Conservation (phyloP, 2,329 filamentous ascomycete genomes). For the Paraconiothyrium brasiliense region DNA sequence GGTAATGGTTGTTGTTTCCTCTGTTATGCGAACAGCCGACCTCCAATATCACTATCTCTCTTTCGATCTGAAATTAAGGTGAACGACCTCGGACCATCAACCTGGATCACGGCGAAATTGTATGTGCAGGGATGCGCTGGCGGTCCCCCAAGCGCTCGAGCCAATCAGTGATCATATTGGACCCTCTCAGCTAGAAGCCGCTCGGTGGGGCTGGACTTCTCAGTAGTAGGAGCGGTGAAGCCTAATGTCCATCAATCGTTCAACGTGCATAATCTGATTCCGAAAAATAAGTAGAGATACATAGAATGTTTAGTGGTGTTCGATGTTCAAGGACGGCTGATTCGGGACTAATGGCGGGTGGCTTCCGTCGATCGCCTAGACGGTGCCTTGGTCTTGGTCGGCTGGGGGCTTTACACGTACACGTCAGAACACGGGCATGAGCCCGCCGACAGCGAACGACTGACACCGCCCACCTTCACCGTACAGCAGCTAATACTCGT, state of each 20-base stretch:
- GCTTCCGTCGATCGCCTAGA: conserved; percentile 4
- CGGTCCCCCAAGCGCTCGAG: not conserved
- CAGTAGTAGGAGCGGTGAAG: not conserved
- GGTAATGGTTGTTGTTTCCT: conserved; percentile 3
- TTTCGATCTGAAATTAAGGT: too few relatives aligned
- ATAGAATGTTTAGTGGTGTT: not conserved
- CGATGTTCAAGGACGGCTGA: not conserved
- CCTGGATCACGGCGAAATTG: not conserved
- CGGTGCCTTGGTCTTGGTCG: not conserved
- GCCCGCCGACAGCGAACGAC: conserved; percentile 3
- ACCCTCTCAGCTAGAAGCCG: not conserved
- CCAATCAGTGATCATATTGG: conserved; percentile 16
- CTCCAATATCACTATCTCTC: not conserved
- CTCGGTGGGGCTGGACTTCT: conserved; percentile 1
- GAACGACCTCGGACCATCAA: too few relatives aligned
- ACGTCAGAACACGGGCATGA: conserved; percentile 7
- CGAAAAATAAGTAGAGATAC: not conserved
- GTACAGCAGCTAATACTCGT: conserved; percentile 16
- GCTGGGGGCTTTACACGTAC: conserved; percentile 7
- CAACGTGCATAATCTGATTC: not conserved
- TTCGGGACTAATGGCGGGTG: conserved; percentile 5
- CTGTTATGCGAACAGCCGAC: not conserved
- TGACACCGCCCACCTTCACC: conserved; percentile 1
- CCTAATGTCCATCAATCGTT: not conserved
- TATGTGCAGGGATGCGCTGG: conserved; percentile 2